Evolutionary conservation across 495 filamentous ascomycete genomes (phyloP), one percentile per base, ranked within the genome.

Genomic region (Friedmanniomyces endolithicus): DNA sequence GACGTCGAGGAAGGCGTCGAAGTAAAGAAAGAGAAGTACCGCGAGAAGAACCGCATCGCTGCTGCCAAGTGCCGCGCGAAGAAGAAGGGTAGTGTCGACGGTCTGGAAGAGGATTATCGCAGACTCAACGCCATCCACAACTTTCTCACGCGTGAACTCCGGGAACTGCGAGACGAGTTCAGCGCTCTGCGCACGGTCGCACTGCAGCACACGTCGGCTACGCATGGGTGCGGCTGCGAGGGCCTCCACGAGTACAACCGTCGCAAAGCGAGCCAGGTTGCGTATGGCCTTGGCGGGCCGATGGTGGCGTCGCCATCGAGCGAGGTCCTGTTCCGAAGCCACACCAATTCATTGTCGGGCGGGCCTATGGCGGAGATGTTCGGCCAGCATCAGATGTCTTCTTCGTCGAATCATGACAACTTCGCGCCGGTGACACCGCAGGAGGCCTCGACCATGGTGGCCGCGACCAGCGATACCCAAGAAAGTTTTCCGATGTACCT

Each of bases 51-150:
- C 63, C 80, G 88, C 6, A 65, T 88, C 6, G 88, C 88, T 2
- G 88, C 88, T 0, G 87, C 79, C 67, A 95, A 94, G 62, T 94
- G 88, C 64, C 79, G 88, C 1, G 80, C 84, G 65, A 90, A 90
- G 75, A 90, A 92, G 70, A 94, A 90, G 65, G 78, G 82, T 47
- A 68, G 62, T 52, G 65, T 61, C 27, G 56, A 62, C 4, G 58
- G 59, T 11, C 56, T 67, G 20, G 56, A 65, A 43, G 44, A 53
- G 16, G 25, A 63, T 24, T 56, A 63, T 50, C 60, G 62, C 29
- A n/a, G 56, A 11, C 48, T 67, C 11, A 51, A 49, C 25, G 56
- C 52, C 4, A 41, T 53, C 23, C 69, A 74, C 34, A 57, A 59
- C 8, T 40, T 55, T 24, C 60, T 76, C 20, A 69, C 66, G 43